phyloP scores from a whole-genome alignment of 257 asterid genomes.

The Solanum gracilifrons region DNA sequence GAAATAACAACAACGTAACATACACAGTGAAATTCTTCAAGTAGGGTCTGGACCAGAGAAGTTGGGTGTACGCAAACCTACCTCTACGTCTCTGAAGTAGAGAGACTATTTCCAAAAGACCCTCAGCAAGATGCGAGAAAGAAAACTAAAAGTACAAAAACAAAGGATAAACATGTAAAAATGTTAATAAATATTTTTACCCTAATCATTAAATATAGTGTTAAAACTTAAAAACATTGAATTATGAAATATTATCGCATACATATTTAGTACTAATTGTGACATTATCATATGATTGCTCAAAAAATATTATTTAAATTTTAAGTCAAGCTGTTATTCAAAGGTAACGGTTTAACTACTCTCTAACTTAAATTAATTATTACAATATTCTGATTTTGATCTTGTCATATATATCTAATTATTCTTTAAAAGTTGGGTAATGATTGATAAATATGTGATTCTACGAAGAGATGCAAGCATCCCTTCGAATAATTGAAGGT shows the following conservation, averaged over 20 bases:
- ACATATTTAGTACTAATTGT: not conserved
- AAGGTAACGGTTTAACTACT: not conserved
- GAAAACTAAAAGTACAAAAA: not conserved
- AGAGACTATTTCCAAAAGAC: not conserved
- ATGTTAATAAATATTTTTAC: not conserved
- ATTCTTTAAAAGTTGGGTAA: not conserved
- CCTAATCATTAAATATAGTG: not conserved
- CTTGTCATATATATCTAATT: not conserved
- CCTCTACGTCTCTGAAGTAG: too few relatives aligned
- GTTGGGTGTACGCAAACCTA: not conserved
- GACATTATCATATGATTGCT: not conserved
- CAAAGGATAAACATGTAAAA: not conserved
- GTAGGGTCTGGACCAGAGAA: rapidly evolving
- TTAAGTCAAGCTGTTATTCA: not conserved
- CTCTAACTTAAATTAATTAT: not conserved
- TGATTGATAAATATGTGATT: not conserved
- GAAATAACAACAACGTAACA: too few relatives aligned
- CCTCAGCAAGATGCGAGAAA: too few relatives aligned
- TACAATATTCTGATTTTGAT: not conserved
- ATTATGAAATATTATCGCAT: not conserved
- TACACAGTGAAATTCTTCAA: not conserved
- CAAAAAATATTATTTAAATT: not conserved
- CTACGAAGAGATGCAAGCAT: not conserved
- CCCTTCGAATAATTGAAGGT: not conserved
- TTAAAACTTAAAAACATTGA: not conserved